Evolutionary conservation across 192 early-diverging fungal genomes (phyloP).

Genomic region (Backusella circina): DNA sequence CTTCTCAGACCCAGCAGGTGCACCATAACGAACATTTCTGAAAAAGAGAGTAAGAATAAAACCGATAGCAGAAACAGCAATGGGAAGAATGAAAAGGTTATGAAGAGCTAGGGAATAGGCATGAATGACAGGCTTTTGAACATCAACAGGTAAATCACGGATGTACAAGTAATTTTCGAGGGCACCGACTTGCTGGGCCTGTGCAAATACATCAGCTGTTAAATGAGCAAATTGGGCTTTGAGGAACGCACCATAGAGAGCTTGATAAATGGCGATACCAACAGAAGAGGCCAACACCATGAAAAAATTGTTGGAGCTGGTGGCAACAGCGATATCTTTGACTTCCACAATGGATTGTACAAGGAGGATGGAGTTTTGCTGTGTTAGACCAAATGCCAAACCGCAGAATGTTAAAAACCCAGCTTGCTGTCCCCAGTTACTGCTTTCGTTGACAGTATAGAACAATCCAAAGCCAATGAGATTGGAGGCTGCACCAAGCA

Average conservation of each 20-base stretch:
- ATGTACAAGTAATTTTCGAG: conserved; percentile 10
- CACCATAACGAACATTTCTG: conserved; percentile 12
- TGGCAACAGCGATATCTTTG: conserved; percentile 47
- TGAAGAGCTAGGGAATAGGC: conserved; percentile 15
- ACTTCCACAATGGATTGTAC: conserved; percentile 39
- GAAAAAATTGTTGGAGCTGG: conserved; percentile 32
- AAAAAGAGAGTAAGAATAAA: conserved; percentile 25
- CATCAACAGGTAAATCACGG: conserved; percentile 6
- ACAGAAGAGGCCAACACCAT: conserved; percentile 18
- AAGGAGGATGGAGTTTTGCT: conserved; percentile 46
- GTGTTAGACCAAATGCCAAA: conserved; percentile 44
- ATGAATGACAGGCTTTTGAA: conserved; percentile 9
- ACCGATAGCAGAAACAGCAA: conserved; percentile 14
- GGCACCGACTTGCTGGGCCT: not conserved
- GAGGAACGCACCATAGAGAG: not conserved
- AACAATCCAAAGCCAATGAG: conserved; percentile 56
- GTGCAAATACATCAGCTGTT: not conserved
- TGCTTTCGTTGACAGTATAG: conserved; percentile 46
- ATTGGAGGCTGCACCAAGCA: conserved; percentile 48
- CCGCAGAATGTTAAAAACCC: conserved; percentile 48
- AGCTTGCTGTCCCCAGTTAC: conserved; percentile 43
- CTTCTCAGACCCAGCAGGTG: not conserved
- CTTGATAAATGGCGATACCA: conserved; percentile 24
- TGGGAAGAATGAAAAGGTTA: conserved; percentile 18
- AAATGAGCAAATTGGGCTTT: not conserved